Evolutionary conservation across 139 green algal species (phyloP).

Genomic region (Edaphochlamys debaryana): DNA sequence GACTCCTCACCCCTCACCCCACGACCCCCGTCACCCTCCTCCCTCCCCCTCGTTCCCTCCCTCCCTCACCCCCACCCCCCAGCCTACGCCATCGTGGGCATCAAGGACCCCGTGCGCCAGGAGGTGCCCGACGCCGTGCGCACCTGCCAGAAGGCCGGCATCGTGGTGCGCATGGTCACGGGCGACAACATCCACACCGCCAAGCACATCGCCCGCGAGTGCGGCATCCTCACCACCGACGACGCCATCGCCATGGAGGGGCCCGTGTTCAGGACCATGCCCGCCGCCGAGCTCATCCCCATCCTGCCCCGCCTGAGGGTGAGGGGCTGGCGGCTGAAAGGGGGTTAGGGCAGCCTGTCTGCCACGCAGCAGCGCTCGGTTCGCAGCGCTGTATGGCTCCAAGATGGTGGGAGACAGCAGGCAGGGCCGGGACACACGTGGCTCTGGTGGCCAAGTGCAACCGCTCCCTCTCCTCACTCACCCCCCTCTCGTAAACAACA

Average conservation of each 20-base stretch:
- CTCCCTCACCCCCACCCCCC: too few relatives aligned
- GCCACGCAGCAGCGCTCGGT: too few relatives aligned
- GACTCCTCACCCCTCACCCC: too few relatives aligned
- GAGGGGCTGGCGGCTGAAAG: background rate
- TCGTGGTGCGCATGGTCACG: slow-evolving; percentile 98
- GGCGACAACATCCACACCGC: slow-evolving; percentile 98
- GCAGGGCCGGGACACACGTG: too few relatives aligned
- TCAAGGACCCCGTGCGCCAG: slow-evolving; percentile 93
- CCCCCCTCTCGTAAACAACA: too few relatives aligned
- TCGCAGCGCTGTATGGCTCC: too few relatives aligned
- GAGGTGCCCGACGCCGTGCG: slow-evolving; percentile 79
- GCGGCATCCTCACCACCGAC: slow-evolving; percentile 84
- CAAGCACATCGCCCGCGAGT: slow-evolving; percentile 94
- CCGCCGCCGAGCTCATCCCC: slow-evolving; percentile 69
- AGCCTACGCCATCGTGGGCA: slow-evolving; percentile 85
- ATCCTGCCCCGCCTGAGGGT: slow-evolving; percentile 80
- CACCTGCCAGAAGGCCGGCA: slow-evolving; percentile 87
- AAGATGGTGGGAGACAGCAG: too few relatives aligned
- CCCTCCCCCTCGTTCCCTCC: slow-evolving; percentile 39
- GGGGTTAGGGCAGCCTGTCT: too few relatives aligned
- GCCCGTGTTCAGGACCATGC: slow-evolving; percentile 83
- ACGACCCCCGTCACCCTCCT: too few relatives aligned
- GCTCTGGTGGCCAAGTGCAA: too few relatives aligned
- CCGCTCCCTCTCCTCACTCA: too few relatives aligned
- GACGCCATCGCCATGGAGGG: slow-evolving; percentile 83